phyloP scores from a whole-genome alignment of 2,329 filamentous ascomycete species.

The Dactylellina haptotyla region DNA sequence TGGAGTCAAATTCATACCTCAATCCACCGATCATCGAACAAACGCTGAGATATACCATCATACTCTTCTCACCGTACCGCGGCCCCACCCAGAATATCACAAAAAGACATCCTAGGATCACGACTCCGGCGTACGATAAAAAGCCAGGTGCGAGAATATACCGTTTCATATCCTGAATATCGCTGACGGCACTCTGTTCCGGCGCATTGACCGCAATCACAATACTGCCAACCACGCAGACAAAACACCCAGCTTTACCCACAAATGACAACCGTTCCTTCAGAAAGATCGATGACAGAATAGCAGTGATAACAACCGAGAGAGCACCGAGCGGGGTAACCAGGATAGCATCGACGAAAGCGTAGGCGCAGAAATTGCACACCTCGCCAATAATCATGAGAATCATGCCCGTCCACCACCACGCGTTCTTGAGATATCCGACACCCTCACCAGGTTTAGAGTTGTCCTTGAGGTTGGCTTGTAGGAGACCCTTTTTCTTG shows the following conservation, averaged over 20 bases:
- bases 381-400: slow-evolving; percentile 97
- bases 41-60: slow-evolving; percentile 96
- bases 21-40: slow-evolving; percentile 94
- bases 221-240: slow-evolving; percentile 91
- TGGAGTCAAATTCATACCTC: slow-evolving; percentile 62
- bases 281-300: slow-evolving; percentile 91
- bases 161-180: slow-evolving; percentile 90
- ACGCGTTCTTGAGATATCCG: slow-evolving; percentile 92
- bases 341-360: slow-evolving; percentile 94
- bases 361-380: slow-evolving; percentile 97
- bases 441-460: slow-evolving; percentile 96
- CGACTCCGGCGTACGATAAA: slow-evolving; percentile 81
- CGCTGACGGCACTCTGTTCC: slow-evolving; percentile 80
- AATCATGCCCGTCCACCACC: slow-evolving; percentile 96
- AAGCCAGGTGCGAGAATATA: slow-evolving; percentile 90
- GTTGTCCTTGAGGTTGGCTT: slow-evolving; percentile 94
- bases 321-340: slow-evolving; percentile 92
- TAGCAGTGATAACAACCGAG: slow-evolving; percentile 89
- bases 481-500: slow-evolving; percentile 91
- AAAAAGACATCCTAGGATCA: slow-evolving; percentile 77
- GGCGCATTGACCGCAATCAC: slow-evolving; percentile 96
- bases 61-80: slow-evolving; percentile 92
- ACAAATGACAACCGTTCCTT: slow-evolving; percentile 96
- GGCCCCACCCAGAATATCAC: slow-evolving; percentile 84
- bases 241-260: slow-evolving; percentile 93